These are phyloP conservation scores for Fomitopsis pinicola DNA, from an alignment of 1,284 basidiomycete species.

Conservation along the genomic window DNA sequence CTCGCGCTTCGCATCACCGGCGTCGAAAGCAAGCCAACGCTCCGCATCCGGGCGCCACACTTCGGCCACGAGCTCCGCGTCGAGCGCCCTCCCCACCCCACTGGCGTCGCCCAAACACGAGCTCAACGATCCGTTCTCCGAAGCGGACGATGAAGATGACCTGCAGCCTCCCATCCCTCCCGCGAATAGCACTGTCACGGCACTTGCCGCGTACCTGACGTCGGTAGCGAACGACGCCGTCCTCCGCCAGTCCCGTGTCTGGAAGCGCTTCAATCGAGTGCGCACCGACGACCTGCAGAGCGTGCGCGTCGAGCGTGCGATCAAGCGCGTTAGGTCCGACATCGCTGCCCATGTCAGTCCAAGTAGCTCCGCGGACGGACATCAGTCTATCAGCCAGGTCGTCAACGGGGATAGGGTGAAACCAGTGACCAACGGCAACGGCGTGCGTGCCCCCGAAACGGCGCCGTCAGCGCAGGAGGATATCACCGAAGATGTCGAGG, in stretches of 20 bases:
- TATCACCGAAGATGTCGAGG: conserved; percentile 14
- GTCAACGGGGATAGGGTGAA: conserved; percentile 20
- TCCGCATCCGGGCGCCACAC: conserved; percentile 28
- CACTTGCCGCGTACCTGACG: conserved; percentile 78
- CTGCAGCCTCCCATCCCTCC: conserved; percentile 18
- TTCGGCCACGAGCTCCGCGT: conserved; percentile 24
- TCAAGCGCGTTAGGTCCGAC: conserved; percentile 83
- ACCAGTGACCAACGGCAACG: conserved; percentile 5
- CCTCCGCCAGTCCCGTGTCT: conserved; percentile 62
- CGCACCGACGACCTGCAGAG: conserved; percentile 85
- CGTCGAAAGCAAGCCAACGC: conserved; percentile 37
- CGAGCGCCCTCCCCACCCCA: conserved; percentile 39
- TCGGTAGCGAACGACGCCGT: conserved; percentile 63
- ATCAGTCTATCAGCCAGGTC: conserved; percentile 27
- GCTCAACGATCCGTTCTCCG: conserved; percentile 54
- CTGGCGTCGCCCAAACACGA: conserved; percentile 52
- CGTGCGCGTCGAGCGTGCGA: conserved; percentile 79
- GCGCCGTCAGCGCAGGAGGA: conserved; percentile 1
- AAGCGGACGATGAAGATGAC: conserved; percentile 28
- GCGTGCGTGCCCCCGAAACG: background rate
- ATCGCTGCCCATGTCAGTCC: conserved; percentile 61
- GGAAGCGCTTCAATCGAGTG: conserved; percentile 84
- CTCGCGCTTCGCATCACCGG: conserved; percentile 70
- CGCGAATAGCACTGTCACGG: conserved; percentile 51
- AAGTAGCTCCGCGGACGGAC: conserved; percentile 22